These are phyloP conservation scores for Wickerhamiella australiensis DNA, from an alignment of 805 yeast species.

Conservation along the genomic window DNA sequence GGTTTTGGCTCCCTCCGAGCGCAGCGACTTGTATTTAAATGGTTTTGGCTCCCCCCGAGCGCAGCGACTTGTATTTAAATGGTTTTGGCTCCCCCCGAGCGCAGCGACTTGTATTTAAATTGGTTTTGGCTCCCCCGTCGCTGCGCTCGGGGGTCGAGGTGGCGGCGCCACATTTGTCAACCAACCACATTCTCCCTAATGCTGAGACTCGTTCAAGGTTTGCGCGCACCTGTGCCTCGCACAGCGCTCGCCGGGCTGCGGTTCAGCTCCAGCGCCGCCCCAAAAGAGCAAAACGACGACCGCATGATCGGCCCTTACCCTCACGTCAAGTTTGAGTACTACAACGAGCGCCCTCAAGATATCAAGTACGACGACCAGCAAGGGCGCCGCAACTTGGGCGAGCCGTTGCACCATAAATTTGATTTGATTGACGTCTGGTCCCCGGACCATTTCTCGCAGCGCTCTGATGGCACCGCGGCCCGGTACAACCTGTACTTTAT, in stretches of 20 bases:
- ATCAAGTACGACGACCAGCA: slow-evolving; percentile 67
- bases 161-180: slow-evolving; percentile 7
- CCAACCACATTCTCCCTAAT: slow-evolving; percentile 2
- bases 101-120: too few species aligned
- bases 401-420: slow-evolving; percentile 58
- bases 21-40: too few species aligned
- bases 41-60: too few species aligned
- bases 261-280: not conserved
- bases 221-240: not conserved
- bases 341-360: slow-evolving; percentile 60
- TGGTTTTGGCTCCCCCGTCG: too few species aligned
- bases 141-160: too few species aligned
- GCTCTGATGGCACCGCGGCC: slow-evolving; percentile 49
- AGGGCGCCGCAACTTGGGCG: slow-evolving; percentile 64
- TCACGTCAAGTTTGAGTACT: slow-evolving; percentile 43
- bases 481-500: slow-evolving; percentile 47
- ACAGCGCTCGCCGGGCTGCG: not conserved
- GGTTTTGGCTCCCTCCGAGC: too few species aligned
- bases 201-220: not conserved
- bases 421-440: slow-evolving; percentile 78
- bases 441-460: slow-evolving; percentile 58
- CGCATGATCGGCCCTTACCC: slow-evolving; percentile 36
- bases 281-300: slow-evolving; percentile 17
- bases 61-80: too few species aligned
- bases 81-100: too few species aligned